Evolutionary conservation across 352 stramenopile genomes (phyloP).

Genomic region (Phytophthora sp.): DNA sequence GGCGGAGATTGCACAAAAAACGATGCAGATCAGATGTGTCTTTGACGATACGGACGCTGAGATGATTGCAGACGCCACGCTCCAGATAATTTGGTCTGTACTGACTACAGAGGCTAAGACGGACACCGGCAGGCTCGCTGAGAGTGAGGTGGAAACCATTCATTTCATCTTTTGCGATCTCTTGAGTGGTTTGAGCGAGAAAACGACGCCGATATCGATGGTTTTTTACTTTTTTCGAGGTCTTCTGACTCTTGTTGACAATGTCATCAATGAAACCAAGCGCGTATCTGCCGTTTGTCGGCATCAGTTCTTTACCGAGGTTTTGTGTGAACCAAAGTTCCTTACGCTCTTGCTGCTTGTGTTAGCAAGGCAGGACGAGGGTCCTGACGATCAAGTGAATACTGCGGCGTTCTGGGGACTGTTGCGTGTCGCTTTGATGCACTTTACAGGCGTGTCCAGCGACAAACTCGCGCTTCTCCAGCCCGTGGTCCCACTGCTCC

Average conservation of each 20-base stretch:
- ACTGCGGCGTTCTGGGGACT: constrained; percentile 37
- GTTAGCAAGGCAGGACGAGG: constrained; percentile 4
- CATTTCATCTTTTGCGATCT: constrained; percentile 32
- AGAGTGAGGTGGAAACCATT: constrained; percentile 27
- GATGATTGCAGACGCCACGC: constrained; percentile 33
- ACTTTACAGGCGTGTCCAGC: constrained; percentile 19
- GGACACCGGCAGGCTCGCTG: constrained; percentile 1
- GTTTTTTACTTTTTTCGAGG: constrained; percentile 29
- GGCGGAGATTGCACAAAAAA: constrained; percentile 37
- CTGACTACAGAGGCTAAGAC: constrained; percentile 3
- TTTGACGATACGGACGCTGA: constrained; percentile 32
- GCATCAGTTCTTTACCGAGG: constrained; percentile 23
- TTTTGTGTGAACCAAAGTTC: constrained; percentile 39
- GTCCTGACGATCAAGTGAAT: constrained; percentile 2
- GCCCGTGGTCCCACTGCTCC: constrained; percentile 49
- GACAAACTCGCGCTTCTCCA: constrained; percentile 31
- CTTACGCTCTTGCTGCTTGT: constrained; percentile 36
- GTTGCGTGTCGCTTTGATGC: constrained; percentile 31
- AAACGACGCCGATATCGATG: constrained; percentile 2
- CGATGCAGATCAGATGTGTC: constrained; percentile 24
- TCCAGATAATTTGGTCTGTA: constrained; percentile 37
- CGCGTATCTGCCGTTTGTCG: constrained; percentile 10
- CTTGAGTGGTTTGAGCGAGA: constrained; percentile 15
- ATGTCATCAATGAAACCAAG: constrained; percentile 6
- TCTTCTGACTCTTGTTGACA: constrained; percentile 26